These are phyloP conservation scores for Irpex rosettiformis DNA, from an alignment of 1,284 basidiomycete genomes.

Conservation along the genomic window DNA sequence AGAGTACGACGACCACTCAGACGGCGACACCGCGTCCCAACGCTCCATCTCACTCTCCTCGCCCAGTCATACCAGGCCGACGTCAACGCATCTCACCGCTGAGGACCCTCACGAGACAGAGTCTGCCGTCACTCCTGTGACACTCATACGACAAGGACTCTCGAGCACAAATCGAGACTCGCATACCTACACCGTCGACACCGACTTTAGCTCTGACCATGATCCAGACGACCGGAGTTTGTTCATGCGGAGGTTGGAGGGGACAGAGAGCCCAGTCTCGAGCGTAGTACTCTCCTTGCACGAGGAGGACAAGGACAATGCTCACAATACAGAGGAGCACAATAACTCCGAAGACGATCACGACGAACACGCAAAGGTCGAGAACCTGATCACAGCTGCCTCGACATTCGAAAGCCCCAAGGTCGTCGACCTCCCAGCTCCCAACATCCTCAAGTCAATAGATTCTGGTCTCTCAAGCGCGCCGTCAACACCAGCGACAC, in stretches of 20 bases:
- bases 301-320: constrained; percentile 22
- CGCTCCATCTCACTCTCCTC: constrained; percentile 73
- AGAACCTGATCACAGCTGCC: background rate
- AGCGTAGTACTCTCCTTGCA: constrained; percentile 47
- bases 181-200: constrained; percentile 37
- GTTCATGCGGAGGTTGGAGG: constrained; percentile 38
- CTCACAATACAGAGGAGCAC: too few species aligned
- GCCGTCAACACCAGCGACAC: constrained; percentile 6
- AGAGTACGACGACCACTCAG: constrained; percentile 32
- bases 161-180: constrained; percentile 18
- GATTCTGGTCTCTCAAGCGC: background rate
- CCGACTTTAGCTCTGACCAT: constrained; percentile 43
- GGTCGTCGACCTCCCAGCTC: background rate
- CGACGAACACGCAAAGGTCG: background rate
- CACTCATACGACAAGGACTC: constrained; percentile 26
- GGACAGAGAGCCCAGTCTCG: constrained; percentile 45
- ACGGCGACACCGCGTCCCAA: constrained; percentile 77
- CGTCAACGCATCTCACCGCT: constrained; percentile 19
- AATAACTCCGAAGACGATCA: too few species aligned
- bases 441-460: background rate
- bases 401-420: background rate
- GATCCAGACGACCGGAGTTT: constrained; percentile 43
- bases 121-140: constrained; percentile 22
- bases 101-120: constrained; percentile 24
- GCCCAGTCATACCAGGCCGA: constrained; percentile 30